Base-by-base conservation (phyloP, 2,329 filamentous ascomycete species). In the Diplocarpon rosae region DNA sequence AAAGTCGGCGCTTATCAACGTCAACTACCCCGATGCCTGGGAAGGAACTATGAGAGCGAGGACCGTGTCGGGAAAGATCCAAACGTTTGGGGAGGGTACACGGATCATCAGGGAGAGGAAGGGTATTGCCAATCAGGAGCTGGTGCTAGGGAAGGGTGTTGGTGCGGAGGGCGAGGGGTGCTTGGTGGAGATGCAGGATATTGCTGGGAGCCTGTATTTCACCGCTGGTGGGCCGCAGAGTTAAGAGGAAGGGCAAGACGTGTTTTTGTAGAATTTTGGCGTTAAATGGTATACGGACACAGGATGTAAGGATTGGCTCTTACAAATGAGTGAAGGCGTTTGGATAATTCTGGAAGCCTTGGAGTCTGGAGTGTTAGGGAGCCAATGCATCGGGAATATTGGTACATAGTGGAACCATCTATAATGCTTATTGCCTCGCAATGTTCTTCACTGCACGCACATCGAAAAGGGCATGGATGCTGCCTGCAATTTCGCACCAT, bases 11-110 rank as follows among this genome's bases (percentile, higher is more conserved):
- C 41, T 12, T n/a, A 37, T 59, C 3, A 30, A 45, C 2, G 37
- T 57, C 1, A n/a, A 45, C n/a, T 60, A 59, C 37, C 55, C 59
- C 8, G 16, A n/a, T 1, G 37, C 38, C 1, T 61, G 57, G 57
- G 54, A 55, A 32, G 59, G 59, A 2, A 48, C 42, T 1, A 39
- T 61, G 1, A 39, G 53, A 34, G 53, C 46, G 1, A 55, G 53
- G 36, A 50, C 49, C 2, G 37, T 59, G 1, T 56, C 53, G 1
- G 57, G 56, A 17, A 50, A 43, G 38, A 55, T 60, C 17, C 12
- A 32, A 2, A 37, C 52, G 4, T 45, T 31, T 5, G 58, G 57
- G 2, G 37, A 53, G 12, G 56, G 52, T 0, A 16, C 59, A 2
- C 37, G 49, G 13, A 51, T 54, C 20, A 45, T 59, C 1, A 50